Conservation (phyloP, 345 rosid genomes). For the Citrus inodora region DNA sequence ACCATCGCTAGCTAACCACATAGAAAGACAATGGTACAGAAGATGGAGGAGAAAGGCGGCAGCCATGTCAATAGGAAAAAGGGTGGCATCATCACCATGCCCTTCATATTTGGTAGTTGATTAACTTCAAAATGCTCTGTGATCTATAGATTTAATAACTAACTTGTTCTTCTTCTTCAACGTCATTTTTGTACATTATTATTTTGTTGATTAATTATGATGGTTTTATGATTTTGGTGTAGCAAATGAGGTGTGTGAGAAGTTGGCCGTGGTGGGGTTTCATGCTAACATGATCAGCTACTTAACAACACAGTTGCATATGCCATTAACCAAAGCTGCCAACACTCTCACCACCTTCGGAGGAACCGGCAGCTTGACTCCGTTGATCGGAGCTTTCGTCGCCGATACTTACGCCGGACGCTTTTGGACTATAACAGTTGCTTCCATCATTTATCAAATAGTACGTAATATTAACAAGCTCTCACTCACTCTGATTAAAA, state of each 20-base stretch:
- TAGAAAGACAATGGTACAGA: constrained; percentile 25
- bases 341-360: constrained; percentile 87
- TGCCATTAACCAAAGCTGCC: constrained; percentile 94
- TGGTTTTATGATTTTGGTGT: constrained; percentile 6
- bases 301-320: constrained; percentile 72
- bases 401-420: constrained; percentile 86
- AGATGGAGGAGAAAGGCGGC: constrained; percentile 24
- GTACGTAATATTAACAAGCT: constrained; percentile 22
- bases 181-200: neutral
- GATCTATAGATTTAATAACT: neutral
- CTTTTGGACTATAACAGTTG: constrained; percentile 70
- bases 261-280: constrained; percentile 87
- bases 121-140: no score
- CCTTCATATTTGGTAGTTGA: constrained; percentile 63
- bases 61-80: constrained; percentile 34
- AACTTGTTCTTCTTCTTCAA: neutral
- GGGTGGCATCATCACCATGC: constrained; percentile 71
- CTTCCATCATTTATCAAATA: constrained; percentile 72
- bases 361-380: constrained; percentile 79
- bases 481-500: neutral
- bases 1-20: neutral
- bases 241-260: constrained; percentile 91
- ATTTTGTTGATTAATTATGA: neutral
- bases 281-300: constrained; percentile 81
- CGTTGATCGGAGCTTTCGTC: constrained; percentile 82